Conservation (phyloP, 225 moss, liverwort and hornwort genomes). For the Ulota crispa region DNA sequence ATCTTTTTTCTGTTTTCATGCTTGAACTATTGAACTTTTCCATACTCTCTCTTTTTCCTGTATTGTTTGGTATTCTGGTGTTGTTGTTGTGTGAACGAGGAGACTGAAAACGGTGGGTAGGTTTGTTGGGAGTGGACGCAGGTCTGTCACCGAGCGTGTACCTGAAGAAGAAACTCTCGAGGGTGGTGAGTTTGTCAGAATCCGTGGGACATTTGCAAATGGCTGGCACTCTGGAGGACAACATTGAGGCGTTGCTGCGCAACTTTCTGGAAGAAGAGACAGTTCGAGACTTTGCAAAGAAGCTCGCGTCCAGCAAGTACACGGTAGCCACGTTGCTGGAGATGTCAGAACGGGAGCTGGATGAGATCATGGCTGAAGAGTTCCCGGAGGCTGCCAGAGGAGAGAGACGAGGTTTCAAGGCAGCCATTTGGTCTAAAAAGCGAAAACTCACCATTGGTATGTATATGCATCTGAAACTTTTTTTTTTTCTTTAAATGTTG, state of each 20-base stretch:
- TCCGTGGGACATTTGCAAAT: slow-evolving; percentile 49
- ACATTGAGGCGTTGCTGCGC: slow-evolving; percentile 58
- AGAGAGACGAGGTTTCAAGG: slow-evolving; percentile 65
- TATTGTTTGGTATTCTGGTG: neutral
- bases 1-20: no score
- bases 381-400: slow-evolving; percentile 67
- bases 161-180: slow-evolving; percentile 60
- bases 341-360: slow-evolving; percentile 68
- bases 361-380: slow-evolving; percentile 66
- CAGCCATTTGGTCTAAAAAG: slow-evolving; percentile 66
- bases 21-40: no score
- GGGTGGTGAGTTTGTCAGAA: slow-evolving; percentile 56
- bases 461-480: neutral
- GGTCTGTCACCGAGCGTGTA: slow-evolving; percentile 52
- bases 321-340: slow-evolving; percentile 64
- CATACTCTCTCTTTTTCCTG: neutral
- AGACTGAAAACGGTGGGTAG: slow-evolving; percentile 9
- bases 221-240: slow-evolving; percentile 61
- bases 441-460: slow-evolving; percentile 60
- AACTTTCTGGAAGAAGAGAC: slow-evolving; percentile 67
- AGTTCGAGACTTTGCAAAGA: slow-evolving; percentile 56
- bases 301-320: slow-evolving; percentile 66
- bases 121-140: slow-evolving; percentile 32
- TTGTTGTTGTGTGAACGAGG: neutral
- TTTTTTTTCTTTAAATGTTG: neutral